Evolutionary conservation across 257 asterid genomes (phyloP).

Genomic region (Solanum clarkiae): DNA sequence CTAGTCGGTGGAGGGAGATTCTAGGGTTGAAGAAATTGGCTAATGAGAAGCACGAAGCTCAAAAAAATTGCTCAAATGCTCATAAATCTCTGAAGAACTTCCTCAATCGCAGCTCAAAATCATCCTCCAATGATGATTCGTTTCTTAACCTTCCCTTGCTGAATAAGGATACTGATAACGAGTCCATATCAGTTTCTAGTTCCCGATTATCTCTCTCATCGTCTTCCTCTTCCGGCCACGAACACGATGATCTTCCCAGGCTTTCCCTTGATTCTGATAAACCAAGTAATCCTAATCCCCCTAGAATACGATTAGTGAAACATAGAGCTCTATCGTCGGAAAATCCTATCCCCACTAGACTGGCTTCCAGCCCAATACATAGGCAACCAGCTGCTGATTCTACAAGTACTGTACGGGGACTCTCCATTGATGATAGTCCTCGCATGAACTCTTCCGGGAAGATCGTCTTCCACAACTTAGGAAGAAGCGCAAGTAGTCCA

Average conservation of each 20-base stretch:
- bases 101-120: constrained; percentile 29
- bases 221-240: constrained; percentile 41
- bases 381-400: constrained; percentile 22
- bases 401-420: constrained; percentile 3
- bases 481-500: constrained; percentile 92
- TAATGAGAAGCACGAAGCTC: neutral
- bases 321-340: constrained; percentile 40
- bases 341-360: constrained; percentile 28
- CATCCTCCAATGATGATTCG: constrained; percentile 14
- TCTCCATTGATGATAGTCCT: constrained; percentile 66
- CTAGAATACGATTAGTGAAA: constrained; percentile 33
- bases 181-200: constrained; percentile 21
- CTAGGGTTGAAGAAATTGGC: constrained; percentile 20
- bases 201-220: constrained; percentile 47
- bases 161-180: constrained; percentile 22
- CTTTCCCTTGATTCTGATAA: constrained; percentile 47
- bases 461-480: constrained; percentile 75
- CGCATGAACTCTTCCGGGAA: constrained; percentile 90
- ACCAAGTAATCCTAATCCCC: neutral
- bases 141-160: constrained; percentile 38
- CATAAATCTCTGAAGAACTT: constrained; percentile 19
- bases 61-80: neutral
- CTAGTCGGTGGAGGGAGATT: constrained; percentile 36
- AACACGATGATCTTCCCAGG: constrained; percentile 46
- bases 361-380: neutral